Evolutionary conservation across 1,139 yeast genomes (phyloP).

Genomic region (Geotrichum candidum): DNA sequence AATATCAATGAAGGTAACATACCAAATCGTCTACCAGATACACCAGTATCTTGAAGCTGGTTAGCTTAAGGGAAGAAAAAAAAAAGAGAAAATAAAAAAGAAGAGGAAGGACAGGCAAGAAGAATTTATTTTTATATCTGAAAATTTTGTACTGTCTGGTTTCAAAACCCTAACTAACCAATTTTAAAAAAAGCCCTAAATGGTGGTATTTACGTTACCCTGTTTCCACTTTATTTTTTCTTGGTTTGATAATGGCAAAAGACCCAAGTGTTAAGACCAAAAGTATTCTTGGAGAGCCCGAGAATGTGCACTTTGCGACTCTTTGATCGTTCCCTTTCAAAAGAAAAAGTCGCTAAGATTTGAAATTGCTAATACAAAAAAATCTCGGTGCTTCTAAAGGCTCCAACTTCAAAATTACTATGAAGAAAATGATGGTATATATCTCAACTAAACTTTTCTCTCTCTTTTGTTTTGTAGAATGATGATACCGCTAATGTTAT

Average conservation of each 20-base stretch:
- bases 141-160: not conserved
- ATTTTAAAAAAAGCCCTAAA: not conserved
- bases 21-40: not conserved
- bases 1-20: not conserved
- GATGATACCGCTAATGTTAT: no score
- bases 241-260: no score
- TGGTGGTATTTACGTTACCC: not conserved
- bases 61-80: not conserved
- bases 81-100: not conserved
- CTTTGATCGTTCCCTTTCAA: no score
- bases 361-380: no score
- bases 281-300: no score
- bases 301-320: no score
- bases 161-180: not conserved
- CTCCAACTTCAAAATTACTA: not conserved
- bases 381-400: no score
- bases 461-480: not conserved
- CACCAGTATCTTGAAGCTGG: not conserved
- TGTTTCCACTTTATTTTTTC: not conserved
- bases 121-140: not conserved
- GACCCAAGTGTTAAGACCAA: no score
- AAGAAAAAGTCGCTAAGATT: no score
- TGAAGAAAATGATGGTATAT: not conserved
- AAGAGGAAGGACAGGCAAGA: not conserved
- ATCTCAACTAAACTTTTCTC: not conserved